Evolutionary conservation across 2,329 filamentous ascomycete species (phyloP).

Genomic region (Verticillium dahliae): DNA sequence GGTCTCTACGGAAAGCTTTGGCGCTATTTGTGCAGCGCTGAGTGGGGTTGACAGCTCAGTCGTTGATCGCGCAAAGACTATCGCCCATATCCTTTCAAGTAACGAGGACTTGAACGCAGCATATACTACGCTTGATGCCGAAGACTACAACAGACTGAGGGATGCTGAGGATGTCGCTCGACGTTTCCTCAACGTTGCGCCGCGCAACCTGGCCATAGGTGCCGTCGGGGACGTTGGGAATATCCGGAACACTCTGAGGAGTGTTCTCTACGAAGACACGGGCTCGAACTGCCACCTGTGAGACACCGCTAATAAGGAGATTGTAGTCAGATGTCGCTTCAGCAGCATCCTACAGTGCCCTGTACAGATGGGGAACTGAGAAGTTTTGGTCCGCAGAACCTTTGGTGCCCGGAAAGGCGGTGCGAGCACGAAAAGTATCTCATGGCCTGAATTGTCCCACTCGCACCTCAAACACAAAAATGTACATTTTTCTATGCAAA

Average conservation of each 20-base stretch:
- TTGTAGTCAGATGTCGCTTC: no score
- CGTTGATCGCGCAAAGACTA: slow-evolving; percentile 66
- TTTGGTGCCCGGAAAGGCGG: no score
- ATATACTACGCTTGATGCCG: slow-evolving; percentile 59
- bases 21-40: slow-evolving; percentile 75
- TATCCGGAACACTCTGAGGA: neutral
- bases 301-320: no score
- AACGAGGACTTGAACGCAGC: slow-evolving; percentile 71
- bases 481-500: no score
- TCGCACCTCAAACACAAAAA: no score
- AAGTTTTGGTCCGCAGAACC: no score
- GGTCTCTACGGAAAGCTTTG: slow-evolving; percentile 74
- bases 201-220: neutral
- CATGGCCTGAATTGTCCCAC: no score
- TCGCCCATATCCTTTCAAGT: slow-evolving; percentile 60
- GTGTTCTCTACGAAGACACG: neutral
- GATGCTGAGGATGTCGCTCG: slow-evolving; percentile 58
- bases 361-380: no score
- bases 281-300: no score
- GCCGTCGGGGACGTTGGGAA: neutral
- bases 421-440: no score
- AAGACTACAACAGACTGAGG: slow-evolving; percentile 61
- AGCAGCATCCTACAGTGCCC: no score
- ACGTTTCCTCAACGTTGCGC: slow-evolving; percentile 36
- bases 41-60: slow-evolving; percentile 73